These are phyloP conservation scores for Globisporangium spiculum DNA, from an alignment of 352 stramenopile genomes.

Conservation along the genomic window DNA sequence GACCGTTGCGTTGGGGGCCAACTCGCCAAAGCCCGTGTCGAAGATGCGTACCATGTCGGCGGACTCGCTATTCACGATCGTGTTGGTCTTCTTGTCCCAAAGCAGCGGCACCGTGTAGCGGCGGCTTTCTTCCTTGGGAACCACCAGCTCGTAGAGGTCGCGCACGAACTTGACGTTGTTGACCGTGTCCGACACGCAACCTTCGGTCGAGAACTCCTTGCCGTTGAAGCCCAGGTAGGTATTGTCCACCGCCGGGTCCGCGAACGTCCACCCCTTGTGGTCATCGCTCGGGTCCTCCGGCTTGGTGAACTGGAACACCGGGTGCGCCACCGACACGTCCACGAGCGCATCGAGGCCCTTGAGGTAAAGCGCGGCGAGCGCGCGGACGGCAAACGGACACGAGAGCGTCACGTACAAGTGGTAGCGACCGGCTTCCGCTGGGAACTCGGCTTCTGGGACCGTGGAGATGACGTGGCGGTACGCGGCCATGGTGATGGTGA, in stretches of 20 bases:
- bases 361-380: slow-evolving; percentile 72
- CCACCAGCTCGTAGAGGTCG: slow-evolving; percentile 39
- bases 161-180: slow-evolving; percentile 25
- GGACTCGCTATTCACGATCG: slow-evolving; percentile 80
- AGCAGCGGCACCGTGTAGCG: slow-evolving; percentile 61
- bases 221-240: slow-evolving; percentile 10
- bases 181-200: slow-evolving; percentile 20
- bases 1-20: slow-evolving; percentile 20
- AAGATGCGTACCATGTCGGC: slow-evolving; percentile 71
- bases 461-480: slow-evolving; percentile 24
- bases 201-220: slow-evolving; percentile 20
- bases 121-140: slow-evolving; percentile 3
- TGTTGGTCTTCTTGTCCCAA: slow-evolving; percentile 61
- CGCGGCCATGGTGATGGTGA: background rate
- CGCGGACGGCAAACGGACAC: slow-evolving; percentile 78
- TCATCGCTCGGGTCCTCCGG: slow-evolving; percentile 32
- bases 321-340: slow-evolving; percentile 78
- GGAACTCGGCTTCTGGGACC: slow-evolving; percentile 21
- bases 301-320: slow-evolving; percentile 41
- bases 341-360: slow-evolving; percentile 92
- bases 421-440: slow-evolving; percentile 59
- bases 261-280: slow-evolving; percentile 37
- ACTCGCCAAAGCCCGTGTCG: slow-evolving; percentile 35
- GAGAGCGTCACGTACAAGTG: slow-evolving; percentile 92
- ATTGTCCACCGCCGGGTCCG: slow-evolving; percentile 4